Conservation (phyloP, 192 early-diverging fungal genomes). For the Backusella sp. region DNA sequence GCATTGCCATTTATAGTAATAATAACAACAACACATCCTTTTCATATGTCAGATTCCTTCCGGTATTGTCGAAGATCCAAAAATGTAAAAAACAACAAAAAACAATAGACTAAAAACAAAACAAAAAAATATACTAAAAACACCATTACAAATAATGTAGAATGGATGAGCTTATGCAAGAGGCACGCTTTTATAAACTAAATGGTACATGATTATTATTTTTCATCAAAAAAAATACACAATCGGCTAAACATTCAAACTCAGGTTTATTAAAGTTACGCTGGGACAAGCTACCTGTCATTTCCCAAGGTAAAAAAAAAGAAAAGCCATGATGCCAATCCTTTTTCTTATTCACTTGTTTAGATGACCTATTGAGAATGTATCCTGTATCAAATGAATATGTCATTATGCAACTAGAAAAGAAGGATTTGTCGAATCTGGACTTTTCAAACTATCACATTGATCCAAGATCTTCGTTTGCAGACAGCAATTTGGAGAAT, state of each 20-base stretch:
- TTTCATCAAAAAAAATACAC: neutral
- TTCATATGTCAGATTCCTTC: slow-evolving; percentile 25
- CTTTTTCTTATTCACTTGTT: neutral
- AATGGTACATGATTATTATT: slow-evolving; percentile 14
- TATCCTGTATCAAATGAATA: slow-evolving; percentile 6
- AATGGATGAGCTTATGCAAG: slow-evolving; percentile 30
- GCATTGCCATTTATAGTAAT: too few species aligned
- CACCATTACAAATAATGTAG: neutral
- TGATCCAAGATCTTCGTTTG: slow-evolving; percentile 4
- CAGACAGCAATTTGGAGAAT: slow-evolving; percentile 11
- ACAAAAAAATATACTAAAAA: neutral
- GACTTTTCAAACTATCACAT: slow-evolving; percentile 11
- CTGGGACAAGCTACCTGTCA: slow-evolving; percentile 11
- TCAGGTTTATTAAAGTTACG: slow-evolving; percentile 20
- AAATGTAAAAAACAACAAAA: slow-evolving; percentile 17
- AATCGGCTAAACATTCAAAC: neutral
- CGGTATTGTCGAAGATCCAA: slow-evolving; percentile 25
- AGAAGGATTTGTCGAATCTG: slow-evolving; percentile 6
- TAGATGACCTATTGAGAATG: neutral
- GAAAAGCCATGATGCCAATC: too few species aligned
- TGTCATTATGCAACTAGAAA: neutral
- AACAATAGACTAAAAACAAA: too few species aligned
- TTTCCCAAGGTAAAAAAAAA: slow-evolving; percentile 10
- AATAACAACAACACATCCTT: neutral
- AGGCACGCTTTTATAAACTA: slow-evolving; percentile 24